Conservation (phyloP, 441 rosid genomes). For the Gossypium armourianum region DNA sequence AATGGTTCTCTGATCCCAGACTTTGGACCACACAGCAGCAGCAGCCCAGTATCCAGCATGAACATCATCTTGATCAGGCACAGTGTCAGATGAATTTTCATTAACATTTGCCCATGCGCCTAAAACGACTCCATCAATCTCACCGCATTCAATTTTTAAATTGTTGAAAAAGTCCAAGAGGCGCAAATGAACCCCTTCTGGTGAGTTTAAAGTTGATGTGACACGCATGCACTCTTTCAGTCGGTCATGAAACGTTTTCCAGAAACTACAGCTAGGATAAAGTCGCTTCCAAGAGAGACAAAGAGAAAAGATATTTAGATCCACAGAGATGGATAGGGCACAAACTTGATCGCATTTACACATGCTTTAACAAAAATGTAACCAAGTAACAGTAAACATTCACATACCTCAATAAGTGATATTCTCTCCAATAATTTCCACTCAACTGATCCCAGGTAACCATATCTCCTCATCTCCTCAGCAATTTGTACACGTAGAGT, state of each 20-base stretch:
- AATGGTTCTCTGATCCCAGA: constrained; percentile 88
- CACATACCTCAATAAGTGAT: constrained; percentile 72
- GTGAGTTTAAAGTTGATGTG: constrained; percentile 27
- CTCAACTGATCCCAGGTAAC: constrained; percentile 71
- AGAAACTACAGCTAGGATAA: constrained; percentile 88
- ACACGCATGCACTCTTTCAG: constrained; percentile 37
- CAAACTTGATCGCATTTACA: constrained; percentile 15
- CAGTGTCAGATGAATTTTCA: constrained; percentile 40
- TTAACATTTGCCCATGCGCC: constrained; percentile 74
- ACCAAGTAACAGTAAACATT: constrained; percentile 10
- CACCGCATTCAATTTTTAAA: constrained; percentile 65
- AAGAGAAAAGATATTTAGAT: constrained; percentile 25
- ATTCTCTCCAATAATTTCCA: constrained; percentile 67
- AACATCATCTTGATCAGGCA: constrained; percentile 48
- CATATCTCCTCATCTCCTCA: constrained; percentile 69
- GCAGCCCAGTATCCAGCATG: constrained; percentile 87
- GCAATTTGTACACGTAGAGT: constrained; percentile 66
- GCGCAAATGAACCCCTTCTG: constrained; percentile 39
- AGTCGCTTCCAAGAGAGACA: constrained; percentile 58
- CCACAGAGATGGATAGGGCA: constrained; percentile 22
- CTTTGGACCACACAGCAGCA: constrained; percentile 85
- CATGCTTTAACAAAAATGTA: constrained; percentile 13
- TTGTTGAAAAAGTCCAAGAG: constrained; percentile 36
- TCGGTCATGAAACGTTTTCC: constrained; percentile 65
- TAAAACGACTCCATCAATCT: constrained; percentile 87